Evolutionary conservation across 352 stramenopile genomes (phyloP).

Genomic region (Globisporangium ultimum): DNA sequence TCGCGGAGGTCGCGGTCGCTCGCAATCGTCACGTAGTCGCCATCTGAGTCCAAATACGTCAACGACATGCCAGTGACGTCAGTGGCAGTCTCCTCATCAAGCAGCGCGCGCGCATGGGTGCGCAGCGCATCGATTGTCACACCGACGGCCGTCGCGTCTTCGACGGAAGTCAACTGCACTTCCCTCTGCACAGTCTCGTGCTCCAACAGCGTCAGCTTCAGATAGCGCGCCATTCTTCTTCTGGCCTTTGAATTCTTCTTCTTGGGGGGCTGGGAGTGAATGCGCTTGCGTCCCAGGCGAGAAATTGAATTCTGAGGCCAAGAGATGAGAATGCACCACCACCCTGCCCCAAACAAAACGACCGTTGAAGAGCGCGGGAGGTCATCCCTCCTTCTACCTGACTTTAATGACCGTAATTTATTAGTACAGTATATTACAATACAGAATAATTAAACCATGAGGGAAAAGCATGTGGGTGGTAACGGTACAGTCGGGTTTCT

Average conservation of each 20-base stretch:
- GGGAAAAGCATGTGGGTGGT: background rate
- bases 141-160: background rate
- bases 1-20: conserved; percentile 31
- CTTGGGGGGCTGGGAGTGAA: background rate
- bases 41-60: conserved; percentile 38
- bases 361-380: background rate
- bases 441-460: background rate
- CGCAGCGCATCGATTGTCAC: conserved; percentile 1
- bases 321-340: background rate
- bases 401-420: background rate
- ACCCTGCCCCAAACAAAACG: background rate
- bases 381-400: background rate
- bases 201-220: conserved; percentile 2
- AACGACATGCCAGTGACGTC: conserved; percentile 10
- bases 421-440: background rate
- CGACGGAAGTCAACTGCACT: background rate
- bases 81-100: background rate
- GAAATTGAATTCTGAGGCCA: conserved; percentile 2
- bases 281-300: background rate
- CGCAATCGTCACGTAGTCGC: conserved; percentile 39
- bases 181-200: background rate
- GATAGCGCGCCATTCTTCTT: conserved; percentile 1
- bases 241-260: conserved; percentile 1
- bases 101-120: background rate
- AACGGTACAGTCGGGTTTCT: background rate